A percentile compares a stretch with the other conserved stretches of the same genome.
phyloP scores from a whole-genome alignment of 2,329 filamentous ascomycete genomes.

The Laburnicola sp. region DNA sequence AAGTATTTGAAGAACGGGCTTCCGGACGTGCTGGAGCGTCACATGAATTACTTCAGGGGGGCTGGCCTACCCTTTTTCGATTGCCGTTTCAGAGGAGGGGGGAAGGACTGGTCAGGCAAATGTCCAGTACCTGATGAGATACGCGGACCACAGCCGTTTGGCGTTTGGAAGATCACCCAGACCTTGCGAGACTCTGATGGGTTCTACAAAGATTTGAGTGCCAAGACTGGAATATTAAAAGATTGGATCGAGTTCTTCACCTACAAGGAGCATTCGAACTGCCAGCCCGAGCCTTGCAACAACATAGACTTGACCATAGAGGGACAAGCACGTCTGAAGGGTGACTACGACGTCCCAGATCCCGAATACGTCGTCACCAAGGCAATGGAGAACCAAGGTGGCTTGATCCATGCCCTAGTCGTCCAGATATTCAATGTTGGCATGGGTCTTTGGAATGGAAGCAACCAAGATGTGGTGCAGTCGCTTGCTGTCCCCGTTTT shows the following conservation, averaged over 20 bases:
- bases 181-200: constrained; percentile 7
- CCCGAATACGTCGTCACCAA: constrained; percentile 9
- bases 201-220: constrained; percentile 5
- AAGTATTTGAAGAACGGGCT: constrained; percentile 12
- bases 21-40: neutral
- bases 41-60: constrained; percentile 1
- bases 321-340: constrained; percentile 1
- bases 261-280: constrained; percentile 4
- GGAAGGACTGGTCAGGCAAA: constrained; percentile 4
- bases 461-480: constrained; percentile 5
- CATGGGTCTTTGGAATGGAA: constrained; percentile 3
- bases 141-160: constrained; percentile 5
- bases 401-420: neutral
- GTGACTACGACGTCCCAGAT: constrained; percentile 5
- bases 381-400: constrained; percentile 3
- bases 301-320: constrained; percentile 1
- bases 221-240: constrained; percentile 9
- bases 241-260: constrained; percentile 10
- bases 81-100: constrained; percentile 2
- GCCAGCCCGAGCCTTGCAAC: constrained; percentile 6
- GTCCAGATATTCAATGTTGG: constrained; percentile 3
- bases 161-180: constrained; percentile 8
- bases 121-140: constrained; percentile 6
- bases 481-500: constrained; percentile 12
- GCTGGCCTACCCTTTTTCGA: constrained; percentile 5